These are phyloP conservation scores for Aureobasidium sp. DNA, from an alignment of 2,329 filamentous ascomycete species.

Conservation along the genomic window DNA sequence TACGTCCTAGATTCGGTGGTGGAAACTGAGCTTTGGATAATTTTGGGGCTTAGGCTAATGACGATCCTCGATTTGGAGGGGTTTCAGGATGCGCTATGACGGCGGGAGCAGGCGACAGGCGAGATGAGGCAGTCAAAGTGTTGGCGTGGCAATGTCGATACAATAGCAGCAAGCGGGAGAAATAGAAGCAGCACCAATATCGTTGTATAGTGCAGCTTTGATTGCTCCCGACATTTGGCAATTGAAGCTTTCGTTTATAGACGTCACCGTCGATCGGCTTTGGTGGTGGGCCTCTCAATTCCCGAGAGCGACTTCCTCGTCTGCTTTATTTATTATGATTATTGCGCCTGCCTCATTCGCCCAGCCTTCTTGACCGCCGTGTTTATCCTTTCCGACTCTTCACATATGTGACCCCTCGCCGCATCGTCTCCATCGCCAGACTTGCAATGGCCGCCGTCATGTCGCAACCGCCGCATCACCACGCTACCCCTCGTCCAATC, in stretches of 20 bases:
- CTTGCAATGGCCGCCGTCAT: constrained; percentile 22
- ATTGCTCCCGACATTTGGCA: not conserved
- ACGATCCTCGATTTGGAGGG: not conserved
- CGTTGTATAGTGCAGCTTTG: not conserved
- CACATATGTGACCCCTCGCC: not conserved
- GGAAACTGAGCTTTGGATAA: not conserved
- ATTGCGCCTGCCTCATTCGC: not conserved
- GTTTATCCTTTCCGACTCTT: not conserved
- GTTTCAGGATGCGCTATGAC: constrained; percentile 5
- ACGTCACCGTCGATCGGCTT: not conserved
- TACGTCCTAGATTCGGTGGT: not conserved
- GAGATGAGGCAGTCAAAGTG: not conserved
- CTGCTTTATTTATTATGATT: not conserved
- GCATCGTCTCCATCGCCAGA: not conserved
- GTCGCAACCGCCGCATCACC: constrained; percentile 10
- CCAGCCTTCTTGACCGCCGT: not conserved
- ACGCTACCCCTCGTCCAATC: not conserved
- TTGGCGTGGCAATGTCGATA: not conserved
- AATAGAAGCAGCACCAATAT: too few relatives aligned
- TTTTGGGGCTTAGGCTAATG: not conserved
- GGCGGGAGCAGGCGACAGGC: constrained; percentile 4
- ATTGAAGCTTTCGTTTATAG: not conserved
- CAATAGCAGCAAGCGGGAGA: not conserved
- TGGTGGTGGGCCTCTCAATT: not conserved
- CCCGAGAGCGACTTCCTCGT: not conserved